Conservation (phyloP, 352 stramenopile genomes). For the Pythium scleroteichum region DNA sequence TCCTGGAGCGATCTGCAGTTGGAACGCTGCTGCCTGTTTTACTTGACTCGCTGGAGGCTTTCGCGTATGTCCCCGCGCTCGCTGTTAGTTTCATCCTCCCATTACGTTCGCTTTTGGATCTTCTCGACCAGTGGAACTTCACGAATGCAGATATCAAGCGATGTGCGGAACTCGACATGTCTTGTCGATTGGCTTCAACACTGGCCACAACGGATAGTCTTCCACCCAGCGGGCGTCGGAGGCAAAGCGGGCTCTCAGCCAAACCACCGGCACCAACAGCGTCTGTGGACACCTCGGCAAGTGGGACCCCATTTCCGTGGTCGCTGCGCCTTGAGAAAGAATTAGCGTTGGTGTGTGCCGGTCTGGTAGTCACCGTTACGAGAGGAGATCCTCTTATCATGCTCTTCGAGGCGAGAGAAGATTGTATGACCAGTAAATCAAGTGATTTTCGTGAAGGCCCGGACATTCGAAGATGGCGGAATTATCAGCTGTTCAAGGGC, state of each 20-base stretch:
- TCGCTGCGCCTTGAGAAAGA: constrained; percentile 27
- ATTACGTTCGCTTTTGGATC: constrained; percentile 9
- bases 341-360: constrained; percentile 22
- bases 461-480: constrained; percentile 18
- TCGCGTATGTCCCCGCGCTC: constrained; percentile 20
- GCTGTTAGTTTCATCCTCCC: constrained; percentile 13
- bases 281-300: background rate
- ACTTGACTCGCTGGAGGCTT: constrained; percentile 8
- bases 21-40: constrained; percentile 18
- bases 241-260: background rate
- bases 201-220: background rate
- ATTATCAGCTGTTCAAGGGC: constrained; percentile 20
- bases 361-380: constrained; percentile 14
- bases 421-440: no score
- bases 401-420: background rate
- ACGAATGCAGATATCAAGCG: background rate
- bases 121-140: constrained; percentile 25
- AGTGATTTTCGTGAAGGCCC: no score
- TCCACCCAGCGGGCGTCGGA: background rate
- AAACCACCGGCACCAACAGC: background rate
- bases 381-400: constrained; percentile 17
- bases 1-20: constrained; percentile 17
- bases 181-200: background rate
- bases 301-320: constrained; percentile 13
- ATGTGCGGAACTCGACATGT: constrained; percentile 2